These are phyloP conservation scores for Actinomortierella wolfii DNA, from an alignment of 371 early-diverging fungal genomes.

Conservation along the genomic window DNA sequence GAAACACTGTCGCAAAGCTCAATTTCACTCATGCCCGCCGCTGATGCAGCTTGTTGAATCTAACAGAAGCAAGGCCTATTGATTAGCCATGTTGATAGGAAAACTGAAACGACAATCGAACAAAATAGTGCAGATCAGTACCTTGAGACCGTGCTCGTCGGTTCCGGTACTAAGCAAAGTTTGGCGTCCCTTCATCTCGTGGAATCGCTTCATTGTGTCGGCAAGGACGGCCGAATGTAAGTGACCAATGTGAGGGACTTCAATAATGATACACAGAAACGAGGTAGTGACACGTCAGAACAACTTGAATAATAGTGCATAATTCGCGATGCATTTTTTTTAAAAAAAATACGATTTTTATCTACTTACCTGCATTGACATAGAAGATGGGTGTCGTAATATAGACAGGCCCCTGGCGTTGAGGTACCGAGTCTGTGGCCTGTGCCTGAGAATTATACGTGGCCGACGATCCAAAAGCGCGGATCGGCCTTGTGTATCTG, in stretches of 20 bases:
- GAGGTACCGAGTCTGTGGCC: background rate
- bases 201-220: slow-evolving; percentile 81
- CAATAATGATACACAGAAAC: slow-evolving; percentile 3
- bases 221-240: slow-evolving; percentile 88
- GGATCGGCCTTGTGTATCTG: background rate
- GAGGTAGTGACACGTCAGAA: background rate
- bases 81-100: background rate
- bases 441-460: background rate
- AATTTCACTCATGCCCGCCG: slow-evolving; percentile 60
- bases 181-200: slow-evolving; percentile 66
- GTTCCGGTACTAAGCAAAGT: slow-evolving; percentile 84
- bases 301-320: no score
- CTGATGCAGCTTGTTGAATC: slow-evolving; percentile 92
- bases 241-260: slow-evolving; percentile 95
- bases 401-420: slow-evolving; percentile 48
- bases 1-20: slow-evolving; percentile 84
- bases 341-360: background rate
- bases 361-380: slow-evolving; percentile 84
- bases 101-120: background rate
- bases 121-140: slow-evolving; percentile 32
- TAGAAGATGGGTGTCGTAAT: slow-evolving; percentile 96
- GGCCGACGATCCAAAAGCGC: background rate
- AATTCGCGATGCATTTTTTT: background rate
- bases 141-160: slow-evolving; percentile 97
- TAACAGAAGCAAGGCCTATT: no score